Evolutionary conservation across 495 filamentous ascomycete genomes (phyloP).

Genomic region (Xylaria scruposa): DNA sequence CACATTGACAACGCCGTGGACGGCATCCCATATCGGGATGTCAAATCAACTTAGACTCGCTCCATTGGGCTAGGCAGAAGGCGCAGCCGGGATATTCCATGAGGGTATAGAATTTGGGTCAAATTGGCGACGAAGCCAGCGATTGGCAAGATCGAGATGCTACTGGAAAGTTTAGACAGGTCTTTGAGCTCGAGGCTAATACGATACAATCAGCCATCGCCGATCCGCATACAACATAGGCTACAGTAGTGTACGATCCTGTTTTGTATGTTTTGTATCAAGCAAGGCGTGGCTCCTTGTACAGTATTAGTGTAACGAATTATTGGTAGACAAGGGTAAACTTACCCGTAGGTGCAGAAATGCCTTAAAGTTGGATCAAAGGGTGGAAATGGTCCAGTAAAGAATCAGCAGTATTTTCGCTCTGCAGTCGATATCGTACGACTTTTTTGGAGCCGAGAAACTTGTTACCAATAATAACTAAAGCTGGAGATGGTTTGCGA

Average conservation of each 20-base stretch:
- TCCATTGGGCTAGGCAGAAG: conserved; percentile 25
- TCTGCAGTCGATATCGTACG: conserved; percentile 19
- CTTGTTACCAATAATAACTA: conserved; percentile 20
- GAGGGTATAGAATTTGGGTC: conserved; percentile 15
- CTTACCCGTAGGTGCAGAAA: conserved; percentile 2
- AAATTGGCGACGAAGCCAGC: not conserved
- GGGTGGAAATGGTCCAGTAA: conserved; percentile 19
- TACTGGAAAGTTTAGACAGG: not conserved
- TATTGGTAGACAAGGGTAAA: conserved; percentile 5
- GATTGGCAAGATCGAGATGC: not conserved
- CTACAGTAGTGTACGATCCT: not conserved
- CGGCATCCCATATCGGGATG: conserved; percentile 15
- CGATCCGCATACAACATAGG: not conserved
- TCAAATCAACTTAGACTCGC: conserved; percentile 20
- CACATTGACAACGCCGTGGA: conserved; percentile 11
- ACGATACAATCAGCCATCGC: conserved; percentile 13
- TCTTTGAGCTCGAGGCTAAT: not conserved
- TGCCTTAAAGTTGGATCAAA: not conserved
- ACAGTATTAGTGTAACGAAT: not conserved
- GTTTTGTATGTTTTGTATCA: not conserved
- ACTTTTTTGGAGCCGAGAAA: conserved; percentile 24
- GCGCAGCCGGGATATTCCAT: conserved; percentile 19
- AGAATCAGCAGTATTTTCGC: conserved; percentile 15
- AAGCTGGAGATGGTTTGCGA: conserved; percentile 10
- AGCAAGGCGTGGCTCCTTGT: not conserved